Evolutionary conservation across 331 rosid genomes (phyloP).

Genomic region (Acacia pycnantha): DNA sequence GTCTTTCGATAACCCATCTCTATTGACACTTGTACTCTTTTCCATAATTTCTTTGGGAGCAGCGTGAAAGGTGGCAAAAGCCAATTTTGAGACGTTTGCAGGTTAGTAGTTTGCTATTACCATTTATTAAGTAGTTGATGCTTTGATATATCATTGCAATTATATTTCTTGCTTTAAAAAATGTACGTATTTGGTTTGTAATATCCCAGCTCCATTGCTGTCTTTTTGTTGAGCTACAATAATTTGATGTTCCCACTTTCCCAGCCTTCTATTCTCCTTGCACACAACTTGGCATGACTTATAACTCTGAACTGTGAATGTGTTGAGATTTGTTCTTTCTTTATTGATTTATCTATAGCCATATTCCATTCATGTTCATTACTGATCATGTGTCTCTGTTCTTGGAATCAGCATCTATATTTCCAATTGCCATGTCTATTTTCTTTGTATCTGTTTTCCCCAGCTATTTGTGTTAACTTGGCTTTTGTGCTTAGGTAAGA

Average conservation of each 20-base stretch:
- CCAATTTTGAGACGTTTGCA: slow-evolving; percentile 92
- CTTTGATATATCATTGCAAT: slow-evolving; percentile 2
- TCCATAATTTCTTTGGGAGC: slow-evolving; percentile 26
- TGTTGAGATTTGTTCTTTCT: not conserved
- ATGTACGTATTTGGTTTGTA: not conserved
- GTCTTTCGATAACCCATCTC: not conserved
- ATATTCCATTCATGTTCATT: not conserved
- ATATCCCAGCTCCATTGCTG: slow-evolving; percentile 12
- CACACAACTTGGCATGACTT: not conserved
- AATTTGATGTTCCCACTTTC: not conserved
- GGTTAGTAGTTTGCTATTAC: slow-evolving; percentile 48
- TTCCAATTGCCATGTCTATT: not conserved
- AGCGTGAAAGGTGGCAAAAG: slow-evolving; percentile 96
- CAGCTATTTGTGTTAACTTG: not conserved
- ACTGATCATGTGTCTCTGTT: not conserved
- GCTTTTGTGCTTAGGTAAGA: not conserved
- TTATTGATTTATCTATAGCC: slow-evolving; percentile 18
- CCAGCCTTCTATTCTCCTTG: not conserved
- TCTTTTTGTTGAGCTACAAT: not conserved
- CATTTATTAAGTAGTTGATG: not conserved
- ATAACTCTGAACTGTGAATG: not conserved
- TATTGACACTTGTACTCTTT: slow-evolving; percentile 19
- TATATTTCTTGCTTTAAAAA: not conserved
- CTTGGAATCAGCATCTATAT: slow-evolving; percentile 7
- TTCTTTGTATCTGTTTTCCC: not conserved